phyloP scores from a whole-genome alignment of 2,329 filamentous ascomycete genomes.

The Talaromyces verruculosus region DNA sequence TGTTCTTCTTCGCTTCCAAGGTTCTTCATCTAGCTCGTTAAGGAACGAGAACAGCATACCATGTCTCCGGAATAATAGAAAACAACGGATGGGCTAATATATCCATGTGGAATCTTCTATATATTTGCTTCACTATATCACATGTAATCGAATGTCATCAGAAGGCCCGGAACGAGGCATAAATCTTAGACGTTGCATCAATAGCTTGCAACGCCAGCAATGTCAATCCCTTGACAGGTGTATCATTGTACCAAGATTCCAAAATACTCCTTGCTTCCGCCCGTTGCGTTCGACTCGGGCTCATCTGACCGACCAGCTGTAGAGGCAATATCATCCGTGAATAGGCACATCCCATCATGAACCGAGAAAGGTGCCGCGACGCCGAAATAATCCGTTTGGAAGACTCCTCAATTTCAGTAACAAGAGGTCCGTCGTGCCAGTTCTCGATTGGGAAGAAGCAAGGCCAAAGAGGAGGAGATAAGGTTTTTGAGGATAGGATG shows the following conservation, averaged over 20 bases:
- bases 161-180: background rate
- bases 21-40: too few species aligned
- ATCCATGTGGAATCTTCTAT: too few species aligned
- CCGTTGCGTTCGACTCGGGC: conserved; percentile 1
- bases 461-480: background rate
- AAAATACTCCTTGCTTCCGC: conserved; percentile 9
- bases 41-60: too few species aligned
- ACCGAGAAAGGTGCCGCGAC: conserved; percentile 7
- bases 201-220: conserved; percentile 9
- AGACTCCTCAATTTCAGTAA: background rate
- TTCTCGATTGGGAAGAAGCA: background rate
- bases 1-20: too few species aligned
- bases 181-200: background rate
- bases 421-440: background rate
- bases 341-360: conserved; percentile 19
- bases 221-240: conserved; percentile 11
- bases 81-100: background rate
- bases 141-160: background rate
- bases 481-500: background rate
- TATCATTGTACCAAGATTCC: conserved; percentile 13
- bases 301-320: conserved; percentile 17
- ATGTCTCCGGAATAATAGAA: too few species aligned
- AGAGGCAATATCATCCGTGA: conserved; percentile 16
- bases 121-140: background rate
- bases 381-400: conserved; percentile 13